These are phyloP conservation scores for Candida lessepsii DNA, from an alignment of 805 yeast genomes.

Conservation along the genomic window DNA sequence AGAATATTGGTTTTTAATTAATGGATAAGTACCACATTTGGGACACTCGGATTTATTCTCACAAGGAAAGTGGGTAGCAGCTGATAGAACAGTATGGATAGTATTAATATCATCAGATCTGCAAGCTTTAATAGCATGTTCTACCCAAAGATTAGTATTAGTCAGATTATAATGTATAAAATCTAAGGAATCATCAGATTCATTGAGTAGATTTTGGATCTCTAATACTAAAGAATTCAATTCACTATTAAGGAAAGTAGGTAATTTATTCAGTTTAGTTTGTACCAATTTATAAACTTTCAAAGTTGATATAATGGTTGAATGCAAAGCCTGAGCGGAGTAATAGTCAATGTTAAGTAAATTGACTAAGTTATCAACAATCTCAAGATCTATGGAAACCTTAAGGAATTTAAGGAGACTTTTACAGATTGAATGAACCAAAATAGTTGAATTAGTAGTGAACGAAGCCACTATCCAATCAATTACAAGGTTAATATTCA, in stretches of 20 bases:
- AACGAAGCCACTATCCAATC: conserved; percentile 14
- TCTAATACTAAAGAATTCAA: conserved; percentile 2
- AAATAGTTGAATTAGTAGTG: conserved; percentile 1
- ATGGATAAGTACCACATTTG: conserved; percentile 37
- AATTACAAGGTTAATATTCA: conserved; percentile 21
- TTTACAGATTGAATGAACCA: conserved; percentile 26
- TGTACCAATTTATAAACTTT: neutral
- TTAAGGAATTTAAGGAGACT: conserved; percentile 11
- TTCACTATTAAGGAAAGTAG: neutral
- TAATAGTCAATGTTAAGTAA: conserved; percentile 13
- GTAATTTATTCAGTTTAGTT: neutral
- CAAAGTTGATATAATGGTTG: conserved; percentile 5
- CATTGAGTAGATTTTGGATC: neutral
- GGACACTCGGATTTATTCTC: conserved; percentile 34
- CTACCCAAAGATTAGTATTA: conserved; percentile 4
- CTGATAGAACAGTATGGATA: conserved; percentile 30
- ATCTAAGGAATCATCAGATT: conserved; percentile 7
- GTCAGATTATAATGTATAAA: neutral
- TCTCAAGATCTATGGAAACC: conserved; percentile 7
- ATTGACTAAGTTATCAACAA: conserved; percentile 8
- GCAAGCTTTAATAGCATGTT: neutral
- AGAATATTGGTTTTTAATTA: conserved; percentile 24
- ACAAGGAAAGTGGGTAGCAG: conserved; percentile 45
- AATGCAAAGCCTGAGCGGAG: conserved; percentile 1
- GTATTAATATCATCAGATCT: neutral